A percentile compares a stretch with the other conserved stretches of the same genome.
Evolutionary conservation across 345 rosid species (phyloP).

Genomic region (Populus ilicifolia): DNA sequence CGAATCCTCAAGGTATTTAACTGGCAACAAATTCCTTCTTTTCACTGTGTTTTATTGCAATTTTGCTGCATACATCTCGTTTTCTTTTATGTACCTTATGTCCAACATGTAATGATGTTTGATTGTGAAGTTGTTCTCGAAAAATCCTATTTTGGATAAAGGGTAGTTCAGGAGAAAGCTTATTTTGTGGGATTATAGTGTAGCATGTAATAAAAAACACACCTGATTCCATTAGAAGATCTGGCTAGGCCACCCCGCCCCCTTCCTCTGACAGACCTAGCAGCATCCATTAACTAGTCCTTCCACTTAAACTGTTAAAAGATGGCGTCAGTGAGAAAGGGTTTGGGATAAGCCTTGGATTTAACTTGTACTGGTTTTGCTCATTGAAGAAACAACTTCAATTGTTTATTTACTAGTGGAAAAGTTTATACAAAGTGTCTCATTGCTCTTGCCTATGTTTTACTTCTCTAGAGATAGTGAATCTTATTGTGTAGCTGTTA

Average conservation of each 20-base stretch:
- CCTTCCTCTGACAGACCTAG: background rate
- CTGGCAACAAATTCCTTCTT: background rate
- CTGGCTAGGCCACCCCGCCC: background rate
- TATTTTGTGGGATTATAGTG: background rate
- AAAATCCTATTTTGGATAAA: background rate
- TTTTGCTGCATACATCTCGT: constrained; percentile 1
- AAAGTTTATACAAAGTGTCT: background rate
- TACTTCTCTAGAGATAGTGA: background rate
- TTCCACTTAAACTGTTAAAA: background rate
- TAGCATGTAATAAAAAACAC: background rate
- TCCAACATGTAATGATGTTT: background rate
- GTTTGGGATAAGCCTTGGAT: background rate
- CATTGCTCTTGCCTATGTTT: background rate
- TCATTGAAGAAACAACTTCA: background rate
- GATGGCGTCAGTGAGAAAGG: background rate
- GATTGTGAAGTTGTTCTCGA: background rate
- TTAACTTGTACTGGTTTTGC: background rate
- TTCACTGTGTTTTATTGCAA: constrained; percentile 7
- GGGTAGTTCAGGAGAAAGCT: background rate
- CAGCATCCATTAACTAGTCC: background rate
- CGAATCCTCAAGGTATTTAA: constrained; percentile 79
- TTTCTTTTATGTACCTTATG: background rate
- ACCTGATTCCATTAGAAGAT: background rate
- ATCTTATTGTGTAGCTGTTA: background rate
- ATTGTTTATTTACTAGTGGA: background rate